These are phyloP conservation scores for Ophiostoma himal-ulmi DNA, from an alignment of 2,329 filamentous ascomycete genomes.

Conservation along the genomic window DNA sequence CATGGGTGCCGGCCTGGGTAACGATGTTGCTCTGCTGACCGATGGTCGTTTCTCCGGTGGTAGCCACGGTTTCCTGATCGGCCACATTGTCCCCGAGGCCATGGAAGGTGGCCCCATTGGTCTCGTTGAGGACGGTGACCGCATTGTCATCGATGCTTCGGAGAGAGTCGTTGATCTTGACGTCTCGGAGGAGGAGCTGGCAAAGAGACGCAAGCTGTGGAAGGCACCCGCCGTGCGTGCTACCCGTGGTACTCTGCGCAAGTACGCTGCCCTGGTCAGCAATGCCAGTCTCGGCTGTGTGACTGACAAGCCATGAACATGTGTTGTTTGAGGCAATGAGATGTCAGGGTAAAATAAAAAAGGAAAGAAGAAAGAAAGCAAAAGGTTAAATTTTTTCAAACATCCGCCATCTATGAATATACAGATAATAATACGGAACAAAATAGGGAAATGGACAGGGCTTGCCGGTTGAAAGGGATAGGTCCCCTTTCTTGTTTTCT, in stretches of 20 bases:
- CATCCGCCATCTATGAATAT: conserved; percentile 1
- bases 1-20: conserved; percentile 80
- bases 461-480: background rate
- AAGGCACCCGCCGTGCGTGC: conserved; percentile 54
- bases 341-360: conserved; percentile 12
- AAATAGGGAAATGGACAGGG: background rate
- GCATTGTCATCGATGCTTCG: conserved; percentile 76
- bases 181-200: conserved; percentile 60
- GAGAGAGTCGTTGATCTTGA: conserved; percentile 62
- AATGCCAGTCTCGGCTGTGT: conserved; percentile 56
- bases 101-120: conserved; percentile 80
- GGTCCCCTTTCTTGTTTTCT: background rate
- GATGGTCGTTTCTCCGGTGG: conserved; percentile 75
- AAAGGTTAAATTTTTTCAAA: background rate
- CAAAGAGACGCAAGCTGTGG: conserved; percentile 54
- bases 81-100: conserved; percentile 82
- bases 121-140: conserved; percentile 73
- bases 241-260: conserved; percentile 60
- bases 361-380: background rate
- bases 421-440: background rate
- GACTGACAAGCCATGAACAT: conserved; percentile 38
- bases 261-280: conserved; percentile 59
- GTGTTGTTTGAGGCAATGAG: background rate
- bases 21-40: conserved; percentile 68
- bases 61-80: conserved; percentile 80